Percentiles rank a stretch among this genome's conserved stretches.
Evolutionary conservation across 257 asterid genomes (phyloP).

Genomic region (Cordia subcordata): DNA sequence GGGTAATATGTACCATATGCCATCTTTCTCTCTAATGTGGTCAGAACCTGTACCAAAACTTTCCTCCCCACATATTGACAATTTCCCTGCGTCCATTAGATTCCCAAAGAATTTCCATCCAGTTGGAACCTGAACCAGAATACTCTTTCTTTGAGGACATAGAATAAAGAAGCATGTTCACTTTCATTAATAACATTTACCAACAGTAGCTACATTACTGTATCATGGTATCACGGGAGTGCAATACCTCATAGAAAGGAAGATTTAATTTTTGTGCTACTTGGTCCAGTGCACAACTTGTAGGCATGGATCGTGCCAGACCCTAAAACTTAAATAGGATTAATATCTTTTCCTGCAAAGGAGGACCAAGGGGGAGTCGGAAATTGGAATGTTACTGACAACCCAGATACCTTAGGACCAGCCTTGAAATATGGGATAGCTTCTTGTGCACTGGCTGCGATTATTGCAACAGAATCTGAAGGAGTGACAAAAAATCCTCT

Average conservation of each 20-base stretch:
- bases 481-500: constrained; percentile 88
- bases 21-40: constrained; percentile 97
- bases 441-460: constrained; percentile 92
- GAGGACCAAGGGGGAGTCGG: background rate
- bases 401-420: constrained; percentile 64
- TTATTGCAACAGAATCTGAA: constrained; percentile 94
- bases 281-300: constrained; percentile 97
- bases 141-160: constrained; percentile 5
- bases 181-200: background rate
- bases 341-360: background rate
- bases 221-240: background rate
- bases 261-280: constrained; percentile 81
- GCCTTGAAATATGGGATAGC: constrained; percentile 77
- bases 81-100: constrained; percentile 89
- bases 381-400: background rate
- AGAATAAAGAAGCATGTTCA: constrained; percentile 6
- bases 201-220: background rate
- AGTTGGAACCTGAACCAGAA: constrained; percentile 76
- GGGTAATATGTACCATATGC: constrained; percentile 62
- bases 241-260: constrained; percentile 71
- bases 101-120: constrained; percentile 99
- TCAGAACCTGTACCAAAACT: constrained; percentile 99
- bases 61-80: constrained; percentile 98
- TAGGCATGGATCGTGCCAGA: constrained; percentile 98
- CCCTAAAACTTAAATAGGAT: constrained; percentile 45